These are phyloP conservation scores for Fusarium sacchari DNA, from an alignment of 2,329 filamentous ascomycete species.

Conservation along the genomic window DNA sequence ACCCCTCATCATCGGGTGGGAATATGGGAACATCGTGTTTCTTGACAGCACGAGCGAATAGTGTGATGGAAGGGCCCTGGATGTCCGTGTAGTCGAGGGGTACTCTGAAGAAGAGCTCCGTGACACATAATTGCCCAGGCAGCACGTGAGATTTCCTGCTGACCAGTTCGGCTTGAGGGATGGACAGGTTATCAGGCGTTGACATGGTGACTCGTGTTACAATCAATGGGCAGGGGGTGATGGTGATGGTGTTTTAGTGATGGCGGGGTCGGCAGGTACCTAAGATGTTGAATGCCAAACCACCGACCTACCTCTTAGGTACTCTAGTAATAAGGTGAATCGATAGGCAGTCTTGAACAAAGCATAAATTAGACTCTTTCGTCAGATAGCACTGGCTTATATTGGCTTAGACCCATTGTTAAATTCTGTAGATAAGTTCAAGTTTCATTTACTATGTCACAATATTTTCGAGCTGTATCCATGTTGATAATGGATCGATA, in stretches of 20 bases:
- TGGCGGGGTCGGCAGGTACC: slow-evolving; percentile 29
- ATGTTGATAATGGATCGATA: too few relatives aligned
- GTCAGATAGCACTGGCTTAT: neutral
- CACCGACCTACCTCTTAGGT: neutral
- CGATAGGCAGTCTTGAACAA: neutral
- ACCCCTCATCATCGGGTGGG: slow-evolving; percentile 48
- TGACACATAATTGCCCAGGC: slow-evolving; percentile 76
- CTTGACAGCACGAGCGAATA: slow-evolving; percentile 81
- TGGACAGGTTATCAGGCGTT: slow-evolving; percentile 34
- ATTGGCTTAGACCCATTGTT: neutral
- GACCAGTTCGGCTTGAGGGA: slow-evolving; percentile 52
- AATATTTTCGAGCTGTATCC: too few relatives aligned
- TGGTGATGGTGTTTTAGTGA: slow-evolving; percentile 10
- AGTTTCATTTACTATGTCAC: neutral
- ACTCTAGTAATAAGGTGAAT: neutral
- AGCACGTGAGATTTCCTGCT: slow-evolving; percentile 56
- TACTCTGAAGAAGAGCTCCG: slow-evolving; percentile 88
- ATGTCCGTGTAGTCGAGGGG: slow-evolving; percentile 80
- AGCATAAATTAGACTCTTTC: neutral
- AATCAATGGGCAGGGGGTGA: neutral
- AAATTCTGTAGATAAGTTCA: neutral
- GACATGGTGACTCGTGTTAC: slow-evolving; percentile 9
- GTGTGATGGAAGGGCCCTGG: slow-evolving; percentile 67
- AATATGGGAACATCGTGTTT: slow-evolving; percentile 72
- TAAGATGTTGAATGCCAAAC: neutral